phyloP scores from a whole-genome alignment of 345 rosid genomes.

The Lagerstroemia speciosa region DNA sequence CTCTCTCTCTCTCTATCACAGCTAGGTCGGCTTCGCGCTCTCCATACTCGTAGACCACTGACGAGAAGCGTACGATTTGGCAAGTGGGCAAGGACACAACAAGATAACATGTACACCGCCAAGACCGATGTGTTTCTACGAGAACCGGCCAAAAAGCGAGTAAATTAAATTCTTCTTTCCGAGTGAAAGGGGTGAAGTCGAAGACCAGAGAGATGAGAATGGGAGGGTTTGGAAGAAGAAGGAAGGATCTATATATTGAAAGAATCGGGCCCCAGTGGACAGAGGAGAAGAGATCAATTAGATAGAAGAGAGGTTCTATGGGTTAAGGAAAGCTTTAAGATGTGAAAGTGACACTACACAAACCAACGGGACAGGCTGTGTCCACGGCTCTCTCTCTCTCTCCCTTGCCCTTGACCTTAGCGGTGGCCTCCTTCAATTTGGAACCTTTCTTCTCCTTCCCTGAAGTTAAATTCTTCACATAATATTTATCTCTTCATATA shows the following conservation, averaged over 20 bases:
- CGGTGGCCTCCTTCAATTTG: too few species aligned
- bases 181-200: conserved; percentile 15
- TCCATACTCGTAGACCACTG: not conserved
- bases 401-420: too few species aligned
- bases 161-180: conserved; percentile 10
- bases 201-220: conserved; percentile 4
- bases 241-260: not conserved
- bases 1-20: not conserved
- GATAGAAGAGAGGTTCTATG: too few species aligned
- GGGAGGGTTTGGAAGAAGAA: not conserved
- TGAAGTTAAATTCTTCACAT: too few species aligned
- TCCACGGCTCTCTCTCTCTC: too few species aligned
- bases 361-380: too few species aligned
- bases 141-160: not conserved
- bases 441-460: too few species aligned
- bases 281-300: too few species aligned
- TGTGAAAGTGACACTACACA: too few species aligned
- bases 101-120: not conserved
- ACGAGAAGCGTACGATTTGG: not conserved
- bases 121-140: not conserved
- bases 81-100: not conserved
- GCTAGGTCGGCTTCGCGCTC: not conserved
- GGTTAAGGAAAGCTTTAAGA: too few species aligned
- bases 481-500: too few species aligned
- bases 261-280: too few species aligned